These are phyloP conservation scores for Talaromyces sp. DNA, from an alignment of 2,329 filamentous ascomycete species.

Conservation along the genomic window DNA sequence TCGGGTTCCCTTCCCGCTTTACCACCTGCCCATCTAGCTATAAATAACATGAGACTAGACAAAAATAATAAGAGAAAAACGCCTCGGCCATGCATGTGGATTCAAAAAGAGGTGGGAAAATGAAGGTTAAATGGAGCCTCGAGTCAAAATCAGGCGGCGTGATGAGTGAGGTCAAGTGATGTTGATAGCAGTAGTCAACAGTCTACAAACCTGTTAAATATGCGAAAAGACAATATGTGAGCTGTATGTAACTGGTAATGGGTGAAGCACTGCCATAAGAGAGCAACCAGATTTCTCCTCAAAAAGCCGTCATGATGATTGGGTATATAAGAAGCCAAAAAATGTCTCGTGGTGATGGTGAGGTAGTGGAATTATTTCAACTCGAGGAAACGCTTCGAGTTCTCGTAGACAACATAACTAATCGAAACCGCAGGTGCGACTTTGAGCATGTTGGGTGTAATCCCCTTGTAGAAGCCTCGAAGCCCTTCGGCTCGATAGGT, in stretches of 20 bases:
- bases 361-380: conserved; percentile 30
- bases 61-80: conserved; percentile 1
- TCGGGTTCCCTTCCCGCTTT: not conserved
- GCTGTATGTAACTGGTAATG: not conserved
- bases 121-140: not conserved
- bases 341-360: not conserved
- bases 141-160: not conserved
- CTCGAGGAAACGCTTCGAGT: conserved; percentile 67
- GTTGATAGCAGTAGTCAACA: not conserved
- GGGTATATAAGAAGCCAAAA: conserved; percentile 9
- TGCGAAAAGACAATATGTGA: not conserved
- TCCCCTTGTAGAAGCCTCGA: conserved; percentile 84
- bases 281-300: not conserved
- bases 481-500: conserved; percentile 79
- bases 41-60: not conserved
- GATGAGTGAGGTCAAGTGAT: not conserved
- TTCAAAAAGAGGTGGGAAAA: not conserved
- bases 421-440: conserved; percentile 95
- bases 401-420: conserved; percentile 89
- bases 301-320: not conserved
- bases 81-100: conserved; percentile 6
- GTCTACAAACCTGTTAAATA: conserved; percentile 7
- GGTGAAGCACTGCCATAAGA: not conserved
- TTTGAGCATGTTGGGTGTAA: conserved; percentile 93
- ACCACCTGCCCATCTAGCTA: not conserved